Percentiles rank a stretch among this genome's conserved stretches.
phyloP scores from a whole-genome alignment of 2,329 filamentous ascomycete species.

The Grosmannia huntii region DNA sequence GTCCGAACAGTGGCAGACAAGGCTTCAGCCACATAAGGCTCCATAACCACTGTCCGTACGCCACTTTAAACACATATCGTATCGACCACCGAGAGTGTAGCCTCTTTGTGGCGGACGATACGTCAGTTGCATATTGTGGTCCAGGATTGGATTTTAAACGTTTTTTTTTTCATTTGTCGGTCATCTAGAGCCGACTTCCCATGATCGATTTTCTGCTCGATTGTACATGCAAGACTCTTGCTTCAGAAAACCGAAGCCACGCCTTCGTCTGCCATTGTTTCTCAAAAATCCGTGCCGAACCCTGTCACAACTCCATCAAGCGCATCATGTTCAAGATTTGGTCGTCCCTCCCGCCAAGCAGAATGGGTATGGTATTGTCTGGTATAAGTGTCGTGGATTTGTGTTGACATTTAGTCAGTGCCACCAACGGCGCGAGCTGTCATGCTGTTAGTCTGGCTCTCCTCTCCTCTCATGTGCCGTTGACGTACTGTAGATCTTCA shows the following conservation, averaged over 20 bases:
- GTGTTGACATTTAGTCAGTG: slow-evolving; percentile 24
- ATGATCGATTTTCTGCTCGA: background rate
- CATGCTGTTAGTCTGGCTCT: slow-evolving; percentile 10
- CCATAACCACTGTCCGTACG: background rate
- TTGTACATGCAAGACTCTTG: slow-evolving; percentile 5
- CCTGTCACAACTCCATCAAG: slow-evolving; percentile 10
- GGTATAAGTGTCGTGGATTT: slow-evolving; percentile 6
- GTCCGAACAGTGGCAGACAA: too few species aligned
- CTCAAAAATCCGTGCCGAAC: background rate
- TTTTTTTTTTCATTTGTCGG: slow-evolving; percentile 5
- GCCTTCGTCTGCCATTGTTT: background rate
- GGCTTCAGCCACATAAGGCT: background rate
- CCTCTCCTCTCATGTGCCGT: slow-evolving; percentile 3
- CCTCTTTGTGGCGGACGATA: background rate
- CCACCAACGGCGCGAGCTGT: slow-evolving; percentile 49
- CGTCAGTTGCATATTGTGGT: background rate
- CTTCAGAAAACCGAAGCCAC: background rate
- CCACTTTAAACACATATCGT: background rate
- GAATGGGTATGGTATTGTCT: slow-evolving; percentile 4
- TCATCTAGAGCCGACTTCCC: background rate
- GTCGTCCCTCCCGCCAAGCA: slow-evolving; percentile 1
- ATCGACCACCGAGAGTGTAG: too few species aligned
- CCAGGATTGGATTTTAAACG: background rate
- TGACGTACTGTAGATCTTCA: slow-evolving; percentile 86
- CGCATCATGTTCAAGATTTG: slow-evolving; percentile 2